phyloP scores from a whole-genome alignment of 805 yeast genomes.

The Hanseniaspora mollemarum region DNA sequence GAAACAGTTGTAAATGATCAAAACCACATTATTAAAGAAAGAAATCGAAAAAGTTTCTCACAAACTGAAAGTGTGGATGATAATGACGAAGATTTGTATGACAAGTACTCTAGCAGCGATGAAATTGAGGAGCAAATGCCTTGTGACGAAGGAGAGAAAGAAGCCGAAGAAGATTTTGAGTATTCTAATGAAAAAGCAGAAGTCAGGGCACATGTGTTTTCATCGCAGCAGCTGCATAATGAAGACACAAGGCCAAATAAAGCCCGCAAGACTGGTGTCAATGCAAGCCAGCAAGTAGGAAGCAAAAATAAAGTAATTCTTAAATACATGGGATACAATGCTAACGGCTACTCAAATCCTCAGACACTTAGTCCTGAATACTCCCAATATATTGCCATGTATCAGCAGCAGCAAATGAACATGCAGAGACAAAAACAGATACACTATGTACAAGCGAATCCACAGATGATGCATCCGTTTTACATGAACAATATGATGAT shows the following conservation, averaged over 20 bases:
- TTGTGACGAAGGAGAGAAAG: neutral
- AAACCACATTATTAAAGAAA: neutral
- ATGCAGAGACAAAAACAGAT: neutral
- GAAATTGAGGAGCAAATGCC: no score
- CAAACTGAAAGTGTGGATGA: neutral
- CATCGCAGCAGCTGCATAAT: no score
- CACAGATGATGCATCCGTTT: neutral
- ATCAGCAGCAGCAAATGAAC: neutral
- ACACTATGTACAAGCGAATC: neutral
- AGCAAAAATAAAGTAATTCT: neutral
- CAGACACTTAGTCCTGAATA: neutral
- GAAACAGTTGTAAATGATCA: conserved; percentile 12
- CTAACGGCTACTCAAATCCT: no score
- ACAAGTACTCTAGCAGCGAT: no score
- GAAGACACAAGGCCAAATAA: neutral
- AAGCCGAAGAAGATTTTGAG: neutral
- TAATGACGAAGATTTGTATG: no score
- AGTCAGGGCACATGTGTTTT: neutral
- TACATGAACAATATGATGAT: neutral
- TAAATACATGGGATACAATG: neutral
- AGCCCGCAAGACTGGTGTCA: conserved; percentile 1
- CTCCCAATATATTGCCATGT: neutral
- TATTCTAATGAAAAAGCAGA: neutral
- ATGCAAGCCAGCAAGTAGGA: neutral
- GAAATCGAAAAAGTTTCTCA: neutral